phyloP scores from a whole-genome alignment of 148 eudicot species.

The Agrostemma githago region DNA sequence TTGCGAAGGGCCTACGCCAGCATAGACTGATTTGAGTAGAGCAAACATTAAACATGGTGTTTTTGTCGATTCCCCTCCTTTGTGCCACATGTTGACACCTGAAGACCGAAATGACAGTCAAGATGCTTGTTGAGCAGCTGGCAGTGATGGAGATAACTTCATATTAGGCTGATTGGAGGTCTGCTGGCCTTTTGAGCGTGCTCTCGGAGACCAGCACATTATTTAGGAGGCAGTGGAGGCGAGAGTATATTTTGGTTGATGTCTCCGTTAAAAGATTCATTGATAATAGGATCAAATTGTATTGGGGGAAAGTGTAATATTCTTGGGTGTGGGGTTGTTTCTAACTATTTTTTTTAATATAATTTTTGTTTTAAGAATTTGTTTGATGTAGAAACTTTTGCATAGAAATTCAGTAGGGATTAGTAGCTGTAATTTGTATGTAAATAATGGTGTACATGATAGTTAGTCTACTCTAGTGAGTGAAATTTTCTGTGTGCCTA shows the following conservation, averaged over 20 bases:
- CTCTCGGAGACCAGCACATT: constrained; percentile 36
- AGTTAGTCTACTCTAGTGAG: background rate
- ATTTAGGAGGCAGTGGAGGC: constrained; percentile 21
- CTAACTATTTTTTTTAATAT: background rate
- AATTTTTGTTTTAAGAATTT: background rate
- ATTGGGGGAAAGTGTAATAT: constrained; percentile 30
- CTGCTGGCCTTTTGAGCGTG: constrained; percentile 20
- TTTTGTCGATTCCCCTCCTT: constrained; percentile 24
- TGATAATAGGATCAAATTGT: constrained; percentile 16
- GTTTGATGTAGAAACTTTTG: background rate
- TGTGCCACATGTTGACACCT: constrained; percentile 2
- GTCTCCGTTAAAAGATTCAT: constrained; percentile 30
- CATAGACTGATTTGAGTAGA: constrained; percentile 50
- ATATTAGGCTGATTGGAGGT: constrained; percentile 20
- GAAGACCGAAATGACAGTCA: background rate
- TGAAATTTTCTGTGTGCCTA: background rate
- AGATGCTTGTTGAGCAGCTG: constrained; percentile 5
- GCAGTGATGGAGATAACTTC: constrained; percentile 18
- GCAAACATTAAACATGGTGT: background rate
- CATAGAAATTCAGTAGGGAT: background rate
- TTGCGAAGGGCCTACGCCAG: constrained; percentile 79
- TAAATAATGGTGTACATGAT: background rate
- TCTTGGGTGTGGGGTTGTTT: constrained; percentile 21
- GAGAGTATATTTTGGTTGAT: constrained; percentile 23
- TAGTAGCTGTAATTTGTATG: background rate